phyloP scores from a whole-genome alignment of 169 alveolate species.

The Eimeria necatrix region DNA sequence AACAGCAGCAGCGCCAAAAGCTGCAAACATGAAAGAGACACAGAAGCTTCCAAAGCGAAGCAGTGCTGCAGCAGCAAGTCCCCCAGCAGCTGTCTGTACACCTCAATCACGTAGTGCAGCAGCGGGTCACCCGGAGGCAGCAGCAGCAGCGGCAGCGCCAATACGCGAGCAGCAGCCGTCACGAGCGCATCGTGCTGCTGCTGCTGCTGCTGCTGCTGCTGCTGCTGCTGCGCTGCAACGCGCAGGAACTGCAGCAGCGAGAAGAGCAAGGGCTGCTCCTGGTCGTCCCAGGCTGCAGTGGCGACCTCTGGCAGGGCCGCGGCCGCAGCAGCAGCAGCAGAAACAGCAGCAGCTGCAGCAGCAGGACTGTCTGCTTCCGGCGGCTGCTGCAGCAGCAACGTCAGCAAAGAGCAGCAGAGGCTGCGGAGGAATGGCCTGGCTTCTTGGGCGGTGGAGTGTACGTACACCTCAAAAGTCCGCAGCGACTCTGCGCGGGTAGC shows the following conservation, averaged over 20 bases:
- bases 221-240: constrained; percentile 52
- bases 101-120: constrained; percentile 35
- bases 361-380: constrained; percentile 44
- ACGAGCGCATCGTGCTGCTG: constrained; percentile 41
- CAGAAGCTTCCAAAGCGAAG: not conserved
- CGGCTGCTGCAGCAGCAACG: not conserved
- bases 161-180: constrained; percentile 40
- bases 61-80: constrained; percentile 45
- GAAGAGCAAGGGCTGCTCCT: constrained; percentile 20
- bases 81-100: constrained; percentile 64
- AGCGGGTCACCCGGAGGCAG: constrained; percentile 47
- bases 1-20: constrained; percentile 49
- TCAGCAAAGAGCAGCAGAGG: constrained; percentile 18
- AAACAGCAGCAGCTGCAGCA: constrained; percentile 64
- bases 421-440: constrained; percentile 63
- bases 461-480: constrained; percentile 42
- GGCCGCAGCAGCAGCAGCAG: constrained; percentile 7
- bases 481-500: constrained; percentile 59
- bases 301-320: not conserved
- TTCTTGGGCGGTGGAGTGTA: constrained; percentile 44
- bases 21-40: constrained; percentile 49
- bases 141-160: constrained; percentile 72
- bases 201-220: constrained; percentile 11
- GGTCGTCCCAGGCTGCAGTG: not conserved
- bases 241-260: constrained; percentile 59